Percentiles rank a stretch among this genome's conserved stretches.
Conservation (phyloP, 352 stramenopile species). For the Globisporangium nunn region DNA sequence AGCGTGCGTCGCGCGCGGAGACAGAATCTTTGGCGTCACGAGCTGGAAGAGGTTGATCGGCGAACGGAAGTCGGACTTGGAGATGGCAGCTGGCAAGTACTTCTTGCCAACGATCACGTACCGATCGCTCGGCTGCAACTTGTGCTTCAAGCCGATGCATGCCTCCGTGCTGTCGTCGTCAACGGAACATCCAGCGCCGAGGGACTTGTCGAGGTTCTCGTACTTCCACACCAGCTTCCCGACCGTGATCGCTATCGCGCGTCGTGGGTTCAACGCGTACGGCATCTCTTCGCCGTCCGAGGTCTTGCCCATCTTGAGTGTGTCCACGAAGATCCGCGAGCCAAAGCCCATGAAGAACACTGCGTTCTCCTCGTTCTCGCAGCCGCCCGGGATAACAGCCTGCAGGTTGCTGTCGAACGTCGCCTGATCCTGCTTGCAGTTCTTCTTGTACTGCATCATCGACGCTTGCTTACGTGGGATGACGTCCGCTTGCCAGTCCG, state of each 20-base stretch:
- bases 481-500: constrained; percentile 12
- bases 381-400: constrained; percentile 10
- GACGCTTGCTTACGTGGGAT: constrained; percentile 13
- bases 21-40: constrained; percentile 7
- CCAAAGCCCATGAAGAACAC: constrained; percentile 15
- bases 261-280: constrained; percentile 10
- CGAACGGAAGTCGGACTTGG: constrained; percentile 5
- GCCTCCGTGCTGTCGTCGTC: constrained; percentile 2
- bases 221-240: constrained; percentile 35
- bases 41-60: constrained; percentile 15
- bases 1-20: constrained; percentile 4
- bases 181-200: constrained; percentile 6
- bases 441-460: constrained; percentile 18
- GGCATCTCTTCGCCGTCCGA: neutral
- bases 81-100: constrained; percentile 1
- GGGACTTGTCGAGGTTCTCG: constrained; percentile 16
- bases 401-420: constrained; percentile 8
- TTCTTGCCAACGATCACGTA: constrained; percentile 12
- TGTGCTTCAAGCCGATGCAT: constrained; percentile 24
- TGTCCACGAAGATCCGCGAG: constrained; percentile 8
- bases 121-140: constrained; percentile 7
- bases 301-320: constrained; percentile 2
- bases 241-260: constrained; percentile 26
- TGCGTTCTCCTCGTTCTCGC: constrained; percentile 9
- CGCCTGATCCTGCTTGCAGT: neutral